Base-by-base conservation (phyloP, 768 basidiomycete species). In the Clathrus columnatus region DNA sequence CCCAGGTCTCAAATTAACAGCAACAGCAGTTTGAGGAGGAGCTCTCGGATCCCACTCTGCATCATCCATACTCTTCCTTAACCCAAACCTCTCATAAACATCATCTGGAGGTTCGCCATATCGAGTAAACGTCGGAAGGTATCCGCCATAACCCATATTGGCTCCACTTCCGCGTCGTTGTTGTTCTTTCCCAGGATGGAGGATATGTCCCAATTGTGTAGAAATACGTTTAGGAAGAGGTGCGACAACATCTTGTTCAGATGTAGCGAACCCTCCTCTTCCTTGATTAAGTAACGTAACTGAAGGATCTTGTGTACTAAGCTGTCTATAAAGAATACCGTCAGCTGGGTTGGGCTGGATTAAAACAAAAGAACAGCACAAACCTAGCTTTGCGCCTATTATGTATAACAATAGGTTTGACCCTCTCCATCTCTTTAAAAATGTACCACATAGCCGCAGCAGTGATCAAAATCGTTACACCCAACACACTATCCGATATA, bases 361-460 rank as follows among this genome's bases (percentile, higher is more conserved):
- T n/a, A 42, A 27, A 42, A 17, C 42, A 54, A 10, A 49, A 27
- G 17, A 16, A 18, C 24, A 45, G 1, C 16, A 67, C 67, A 61
- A 57, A 86, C 82, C 86, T 74, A 14, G 83, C 84, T 65, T 88
- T 87, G 45, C 85, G 79, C 36, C 83, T 72, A 10, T 75, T 79
- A 56, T 86, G 80, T 50, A 90, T 81, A n/a, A 89, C 76, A 2
- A 70, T 65, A 4, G 81, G 79, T 63, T 87, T 89, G 30, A 75
- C 80, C 51, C 73, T 70, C 67, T 82, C 80, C 79, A 95, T 88
- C 67, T 82, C 65, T 51, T 68, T 75, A 60, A 78, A 78, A 61
- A 95, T 88, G 65, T 87, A 94, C 87, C 88, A 93, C 75, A 87
- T 84, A 0, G 92, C 86, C 23, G 70, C 66, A 50, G 87, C 46